phyloP scores from a whole-genome alignment of 768 basidiomycete genomes.

The Kwoniella sp. region DNA sequence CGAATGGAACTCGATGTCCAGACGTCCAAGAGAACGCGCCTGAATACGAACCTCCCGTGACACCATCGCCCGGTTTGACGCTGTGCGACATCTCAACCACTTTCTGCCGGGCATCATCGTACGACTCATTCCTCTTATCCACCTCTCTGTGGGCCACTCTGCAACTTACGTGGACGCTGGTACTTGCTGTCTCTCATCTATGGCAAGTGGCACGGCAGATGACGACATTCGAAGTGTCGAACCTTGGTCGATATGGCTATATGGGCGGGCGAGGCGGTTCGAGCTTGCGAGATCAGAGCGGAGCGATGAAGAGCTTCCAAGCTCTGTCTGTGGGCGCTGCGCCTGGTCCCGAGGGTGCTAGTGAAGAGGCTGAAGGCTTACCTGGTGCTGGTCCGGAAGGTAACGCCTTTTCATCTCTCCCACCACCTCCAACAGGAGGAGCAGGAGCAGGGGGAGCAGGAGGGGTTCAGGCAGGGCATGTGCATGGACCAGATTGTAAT shows the following conservation, averaged over 20 bases:
- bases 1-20: constrained; percentile 59
- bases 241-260: constrained; percentile 91
- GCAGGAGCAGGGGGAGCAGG: background rate
- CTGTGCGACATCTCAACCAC: constrained; percentile 70
- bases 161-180: constrained; percentile 90
- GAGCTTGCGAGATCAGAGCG: constrained; percentile 53
- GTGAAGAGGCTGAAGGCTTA: constrained; percentile 36
- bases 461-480: constrained; percentile 22
- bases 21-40: constrained; percentile 51
- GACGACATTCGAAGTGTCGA: constrained; percentile 93
- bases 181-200: constrained; percentile 80
- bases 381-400: constrained; percentile 29
- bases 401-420: constrained; percentile 1
- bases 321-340: constrained; percentile 44
- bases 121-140: constrained; percentile 81
- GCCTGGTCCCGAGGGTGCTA: constrained; percentile 40
- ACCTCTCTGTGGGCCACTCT: constrained; percentile 84
- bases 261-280: constrained; percentile 79
- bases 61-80: constrained; percentile 58
- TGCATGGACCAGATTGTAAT: constrained; percentile 57
- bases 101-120: constrained; percentile 69
- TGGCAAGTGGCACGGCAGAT: constrained; percentile 94
- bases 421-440: constrained; percentile 9
- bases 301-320: constrained; percentile 42
- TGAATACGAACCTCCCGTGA: constrained; percentile 24